A percentile compares a stretch with the other conserved stretches of the same genome.
Conservation (phyloP, 1,284 basidiomycete genomes). For the Cryptococcus wingfieldii region DNA sequence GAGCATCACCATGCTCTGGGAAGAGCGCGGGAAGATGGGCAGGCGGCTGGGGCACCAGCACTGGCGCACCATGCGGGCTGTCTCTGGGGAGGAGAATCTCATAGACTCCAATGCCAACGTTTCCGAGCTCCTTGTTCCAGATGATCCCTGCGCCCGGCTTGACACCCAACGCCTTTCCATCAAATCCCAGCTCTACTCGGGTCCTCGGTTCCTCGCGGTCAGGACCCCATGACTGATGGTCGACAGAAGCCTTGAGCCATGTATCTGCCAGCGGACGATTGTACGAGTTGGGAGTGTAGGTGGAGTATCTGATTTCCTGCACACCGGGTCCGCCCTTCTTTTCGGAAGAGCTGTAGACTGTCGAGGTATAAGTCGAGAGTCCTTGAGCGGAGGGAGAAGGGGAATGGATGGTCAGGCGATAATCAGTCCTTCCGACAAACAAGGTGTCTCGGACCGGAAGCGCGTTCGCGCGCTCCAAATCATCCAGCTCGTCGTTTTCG, state of each 20-base stretch:
- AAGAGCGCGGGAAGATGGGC: slow-evolving; percentile 39
- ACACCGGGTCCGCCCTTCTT: slow-evolving; percentile 14
- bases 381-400: slow-evolving; percentile 13
- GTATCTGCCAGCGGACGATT: slow-evolving; percentile 44
- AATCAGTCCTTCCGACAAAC: slow-evolving; percentile 44
- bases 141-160: slow-evolving; percentile 35
- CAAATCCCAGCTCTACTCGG: slow-evolving; percentile 44
- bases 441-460: slow-evolving; percentile 32
- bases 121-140: slow-evolving; percentile 39
- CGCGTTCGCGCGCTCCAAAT: slow-evolving; percentile 29
- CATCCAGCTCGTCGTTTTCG: slow-evolving; percentile 38
- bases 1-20: slow-evolving; percentile 18
- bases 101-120: slow-evolving; percentile 46
- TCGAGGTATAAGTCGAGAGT: slow-evolving; percentile 13
- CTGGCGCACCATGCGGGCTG: slow-evolving; percentile 35
- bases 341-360: slow-evolving; percentile 7
- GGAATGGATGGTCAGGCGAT: slow-evolving; percentile 41
- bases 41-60: slow-evolving; percentile 48
- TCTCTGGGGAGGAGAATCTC: slow-evolving; percentile 43
- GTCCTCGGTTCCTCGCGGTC: slow-evolving; percentile 24
- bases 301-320: slow-evolving; percentile 45
- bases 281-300: slow-evolving; percentile 45
- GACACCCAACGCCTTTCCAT: slow-evolving; percentile 44
- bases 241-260: slow-evolving; percentile 37
- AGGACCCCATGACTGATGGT: slow-evolving; percentile 23